Percentiles rank a stretch among this genome's conserved stretches.
phyloP scores from a whole-genome alignment of 495 filamentous ascomycete species.

The Lophiostoma macrostomum region DNA sequence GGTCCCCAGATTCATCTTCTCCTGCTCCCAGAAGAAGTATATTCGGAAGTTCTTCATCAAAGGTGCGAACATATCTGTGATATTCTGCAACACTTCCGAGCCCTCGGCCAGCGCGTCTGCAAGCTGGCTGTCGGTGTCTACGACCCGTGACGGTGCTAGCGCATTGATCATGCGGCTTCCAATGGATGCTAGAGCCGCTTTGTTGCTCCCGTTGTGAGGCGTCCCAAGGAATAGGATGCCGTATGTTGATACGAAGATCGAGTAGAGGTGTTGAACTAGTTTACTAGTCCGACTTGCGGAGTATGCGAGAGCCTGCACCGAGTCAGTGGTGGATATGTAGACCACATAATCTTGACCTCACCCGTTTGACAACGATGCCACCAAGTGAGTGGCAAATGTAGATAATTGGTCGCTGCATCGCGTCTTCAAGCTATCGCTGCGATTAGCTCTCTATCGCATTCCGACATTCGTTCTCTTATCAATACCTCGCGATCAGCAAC shows the following conservation, averaged over 20 bases:
- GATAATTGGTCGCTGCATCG: slow-evolving; percentile 67
- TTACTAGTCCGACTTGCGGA: slow-evolving; percentile 62
- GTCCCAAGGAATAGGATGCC: slow-evolving; percentile 84
- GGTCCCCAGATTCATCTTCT: slow-evolving; percentile 58
- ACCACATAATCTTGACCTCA: slow-evolving; percentile 34
- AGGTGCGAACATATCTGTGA: slow-evolving; percentile 73
- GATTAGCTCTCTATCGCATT: slow-evolving; percentile 45
- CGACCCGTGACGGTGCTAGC: slow-evolving; percentile 65
- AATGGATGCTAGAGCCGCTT: slow-evolving; percentile 73
- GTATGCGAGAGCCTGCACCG: slow-evolving; percentile 53
- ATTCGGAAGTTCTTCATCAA: slow-evolving; percentile 71
- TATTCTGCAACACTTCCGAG: slow-evolving; percentile 76
- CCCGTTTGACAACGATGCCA: slow-evolving; percentile 74
- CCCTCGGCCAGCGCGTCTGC: slow-evolving; percentile 71
- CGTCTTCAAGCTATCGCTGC: slow-evolving; percentile 52
- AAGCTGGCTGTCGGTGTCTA: slow-evolving; percentile 68
- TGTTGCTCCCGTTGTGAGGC: slow-evolving; percentile 75
- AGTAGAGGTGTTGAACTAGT: slow-evolving; percentile 69
- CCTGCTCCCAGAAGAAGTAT: slow-evolving; percentile 54
- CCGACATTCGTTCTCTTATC: slow-evolving; percentile 2
- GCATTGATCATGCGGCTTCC: slow-evolving; percentile 70
- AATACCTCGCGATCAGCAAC: slow-evolving; percentile 58
- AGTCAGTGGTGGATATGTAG: background rate
- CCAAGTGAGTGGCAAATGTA: slow-evolving; percentile 84
- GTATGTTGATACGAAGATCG: slow-evolving; percentile 78